Evolutionary conservation across 2,329 filamentous ascomycete genomes (phyloP).

Genomic region (Aspergillus novoparasiticus): DNA sequence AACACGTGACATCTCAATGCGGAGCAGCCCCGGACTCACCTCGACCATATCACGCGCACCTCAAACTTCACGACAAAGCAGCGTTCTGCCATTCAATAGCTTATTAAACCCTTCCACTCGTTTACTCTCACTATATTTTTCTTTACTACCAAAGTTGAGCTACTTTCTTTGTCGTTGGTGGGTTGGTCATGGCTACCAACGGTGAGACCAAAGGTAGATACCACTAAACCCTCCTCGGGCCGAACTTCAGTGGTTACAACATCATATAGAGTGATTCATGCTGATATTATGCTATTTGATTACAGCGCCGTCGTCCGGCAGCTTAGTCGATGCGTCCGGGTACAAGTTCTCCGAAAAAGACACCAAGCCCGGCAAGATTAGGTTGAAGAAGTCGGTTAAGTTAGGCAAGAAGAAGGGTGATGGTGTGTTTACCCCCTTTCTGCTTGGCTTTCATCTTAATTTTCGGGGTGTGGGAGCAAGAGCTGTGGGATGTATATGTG

Average conservation of each 20-base stretch:
- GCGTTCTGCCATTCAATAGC: neutral
- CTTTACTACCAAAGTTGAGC: neutral
- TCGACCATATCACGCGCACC: constrained; percentile 2
- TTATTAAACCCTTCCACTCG: neutral
- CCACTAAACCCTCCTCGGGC: constrained; percentile 7
- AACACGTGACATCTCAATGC: neutral
- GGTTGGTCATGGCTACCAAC: constrained; percentile 37
- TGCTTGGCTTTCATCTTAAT: neutral
- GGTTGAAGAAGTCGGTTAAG: constrained; percentile 42
- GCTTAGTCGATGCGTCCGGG: constrained; percentile 48
- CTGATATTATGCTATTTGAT: neutral
- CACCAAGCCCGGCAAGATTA: constrained; percentile 47
- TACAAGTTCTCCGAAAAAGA: constrained; percentile 50
- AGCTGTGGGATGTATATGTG: neutral
- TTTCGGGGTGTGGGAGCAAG: neutral
- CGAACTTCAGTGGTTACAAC: neutral
- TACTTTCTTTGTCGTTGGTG: constrained; percentile 12
- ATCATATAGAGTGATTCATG: neutral
- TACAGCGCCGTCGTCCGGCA: constrained; percentile 25
- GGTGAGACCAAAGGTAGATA: constrained; percentile 39
- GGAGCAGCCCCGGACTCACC: constrained; percentile 1
- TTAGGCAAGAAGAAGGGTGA: constrained; percentile 36
- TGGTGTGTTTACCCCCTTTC: constrained; percentile 24
- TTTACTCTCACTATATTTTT: neutral
- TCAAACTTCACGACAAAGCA: neutral